Base-by-base conservation (phyloP, 1,284 basidiomycete genomes). In the Boletus sp. region DNA sequence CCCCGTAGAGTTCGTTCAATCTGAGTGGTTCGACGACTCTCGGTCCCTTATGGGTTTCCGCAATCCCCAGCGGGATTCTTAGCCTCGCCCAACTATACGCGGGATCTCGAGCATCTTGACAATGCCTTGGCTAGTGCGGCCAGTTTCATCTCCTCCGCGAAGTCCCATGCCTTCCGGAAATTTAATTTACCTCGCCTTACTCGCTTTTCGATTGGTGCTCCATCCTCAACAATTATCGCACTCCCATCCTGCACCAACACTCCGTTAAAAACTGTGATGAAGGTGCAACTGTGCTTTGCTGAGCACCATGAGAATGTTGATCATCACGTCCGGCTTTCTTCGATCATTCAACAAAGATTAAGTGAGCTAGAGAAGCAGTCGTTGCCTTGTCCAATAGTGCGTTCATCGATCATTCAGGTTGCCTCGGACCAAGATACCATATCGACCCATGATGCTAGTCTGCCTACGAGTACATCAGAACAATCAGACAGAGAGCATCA, bases 71-170 rank as follows among this genome's bases (percentile, higher is more conserved):
- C 17, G 4, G 68, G 70, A n/a, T 60, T 78, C 17, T 50, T 70
- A 8, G 43, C 64, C 38, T 60, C 56, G 6, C 63, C 78, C 6
- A 30, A 60, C 28, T 57, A 60, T 53, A 74, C 74, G 71, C 75
- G 70, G 14, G n/a, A 52, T 14, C 67, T 79, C 25, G 64, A 78
- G 3, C 61, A 69, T 38, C 64, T 78, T 14, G 10, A n/a, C 0
- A 1, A 31, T 13, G 51, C 38, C 10, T 46, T 60, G 16, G 0
- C 57, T 14, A 37, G 25, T 10, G 21, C 37, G 4, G 16, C 30
- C 19, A 17, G 37, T 6, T 35, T 49, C 40, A 33, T 48, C 19
- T 59, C 37, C 6, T 40, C 25, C 8, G 5, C 21, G 7, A 43
- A 16, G 5, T 40, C 28, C 13, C 2, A 52, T n/a, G 11, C n/a